Evolutionary conservation across 306 rosid genomes (phyloP).

Genomic region (Begonia loranthoides): DNA sequence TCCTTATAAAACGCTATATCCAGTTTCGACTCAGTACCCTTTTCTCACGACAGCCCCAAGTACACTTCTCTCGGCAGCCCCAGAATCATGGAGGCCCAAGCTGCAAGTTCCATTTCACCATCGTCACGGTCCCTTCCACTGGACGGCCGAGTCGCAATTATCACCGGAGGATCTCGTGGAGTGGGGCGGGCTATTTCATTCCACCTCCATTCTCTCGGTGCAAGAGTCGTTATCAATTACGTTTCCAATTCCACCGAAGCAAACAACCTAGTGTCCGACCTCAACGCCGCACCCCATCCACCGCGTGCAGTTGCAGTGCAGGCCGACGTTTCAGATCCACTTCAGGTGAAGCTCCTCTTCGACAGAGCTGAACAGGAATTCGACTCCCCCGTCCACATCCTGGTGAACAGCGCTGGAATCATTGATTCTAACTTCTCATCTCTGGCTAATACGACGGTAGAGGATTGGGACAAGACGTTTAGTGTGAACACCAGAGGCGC

Average conservation of each 20-base stretch:
- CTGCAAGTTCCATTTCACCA: neutral
- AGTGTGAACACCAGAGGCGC: conserved; percentile 35
- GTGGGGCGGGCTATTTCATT: conserved; percentile 34
- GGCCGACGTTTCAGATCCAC: conserved; percentile 39
- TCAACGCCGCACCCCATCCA: conserved; percentile 12
- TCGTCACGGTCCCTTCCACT: conserved; percentile 16
- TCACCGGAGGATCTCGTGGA: conserved; percentile 42
- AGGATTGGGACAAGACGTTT: conserved; percentile 22
- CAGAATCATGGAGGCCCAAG: neutral
- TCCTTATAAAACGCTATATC: no score
- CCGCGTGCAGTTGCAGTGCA: conserved; percentile 24
- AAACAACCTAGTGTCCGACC: conserved; percentile 19
- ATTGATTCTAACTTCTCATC: conserved; percentile 18
- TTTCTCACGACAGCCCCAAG: neutral
- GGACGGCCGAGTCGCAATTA: conserved; percentile 24
- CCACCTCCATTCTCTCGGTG: conserved; percentile 43
- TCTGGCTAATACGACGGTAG: conserved; percentile 17
- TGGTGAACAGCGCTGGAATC: conserved; percentile 39
- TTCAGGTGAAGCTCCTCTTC: conserved; percentile 33
- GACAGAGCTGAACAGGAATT: conserved; percentile 31
- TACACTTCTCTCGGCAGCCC: no score
- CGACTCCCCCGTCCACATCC: conserved; percentile 26
- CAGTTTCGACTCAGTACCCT: no score
- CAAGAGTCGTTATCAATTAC: conserved; percentile 36
- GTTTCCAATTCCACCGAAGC: conserved; percentile 35